Base-by-base conservation (phyloP, 2,329 filamentous ascomycete species). In the Venturia pyrina region DNA sequence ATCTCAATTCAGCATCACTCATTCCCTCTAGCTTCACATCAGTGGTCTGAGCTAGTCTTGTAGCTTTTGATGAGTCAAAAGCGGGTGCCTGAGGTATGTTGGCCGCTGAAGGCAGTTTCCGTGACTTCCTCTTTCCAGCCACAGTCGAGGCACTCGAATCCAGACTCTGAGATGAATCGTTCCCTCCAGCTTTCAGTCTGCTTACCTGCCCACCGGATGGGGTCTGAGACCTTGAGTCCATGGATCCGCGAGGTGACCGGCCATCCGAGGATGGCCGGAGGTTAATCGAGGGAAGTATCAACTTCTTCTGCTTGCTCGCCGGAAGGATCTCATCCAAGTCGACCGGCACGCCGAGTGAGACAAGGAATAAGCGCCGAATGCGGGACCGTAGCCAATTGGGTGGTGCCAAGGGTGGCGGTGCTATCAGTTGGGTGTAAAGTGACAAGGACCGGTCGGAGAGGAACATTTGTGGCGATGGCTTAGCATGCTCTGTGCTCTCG, bases 301-400 rank as follows among this genome's bases (percentile, higher is more conserved):
- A 87, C 75, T 98, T 98, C 83, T 98, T 98, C 76, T 99, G 95
- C 77, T 98, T 98, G 15, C 91, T 96, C 0, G 93, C 93, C 0
- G 95, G 95, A 8, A 99, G 85, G 65, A 99, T 98, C 79, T 99
- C 95, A 76, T 99, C 95, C 0, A 99, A 83, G 72, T 99, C 95
- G 57, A 99, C 91, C 1, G 95, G 95, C 0, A 99, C 95, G 21
- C 95, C 95, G 0, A 99, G 85, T 1, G 93, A 97, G 65, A 99
- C 93, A 53, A 99, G 86, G 75, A 99, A 99, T 34, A 99, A 85
- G 37, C 95, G 90, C 64, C 95, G 88, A 71, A 96, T 99, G 63
- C 93, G 90, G 64, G 92, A 96, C 69, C 95, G 91, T 67, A 97
- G 96, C 95, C 95, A 99, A 76, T 99, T 95, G 0, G 95, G 93